Evolutionary conservation across 1,139 yeast genomes (phyloP).

Genomic region (Suhomyces terraborum): DNA sequence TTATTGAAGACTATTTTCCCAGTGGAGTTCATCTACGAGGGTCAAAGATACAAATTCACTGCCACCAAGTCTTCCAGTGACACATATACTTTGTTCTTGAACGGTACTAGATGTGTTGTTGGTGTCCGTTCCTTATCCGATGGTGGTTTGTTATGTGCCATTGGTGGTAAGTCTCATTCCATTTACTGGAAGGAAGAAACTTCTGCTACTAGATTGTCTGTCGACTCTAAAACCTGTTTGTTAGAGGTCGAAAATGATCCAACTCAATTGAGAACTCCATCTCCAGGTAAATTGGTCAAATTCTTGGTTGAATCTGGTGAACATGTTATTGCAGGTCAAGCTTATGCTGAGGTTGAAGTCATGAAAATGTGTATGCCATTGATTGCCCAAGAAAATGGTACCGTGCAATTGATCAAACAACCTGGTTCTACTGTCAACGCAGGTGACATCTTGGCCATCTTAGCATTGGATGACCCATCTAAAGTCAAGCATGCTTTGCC

Average conservation of each 20-base stretch:
- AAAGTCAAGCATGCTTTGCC: conserved; percentile 97
- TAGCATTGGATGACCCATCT: conserved; percentile 93
- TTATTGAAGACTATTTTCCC: conserved; percentile 85
- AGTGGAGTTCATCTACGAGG: conserved; percentile 93
- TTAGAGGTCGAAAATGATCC: conserved; percentile 96
- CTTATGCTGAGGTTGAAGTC: conserved; percentile 97
- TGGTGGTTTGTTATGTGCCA: conserved; percentile 86
- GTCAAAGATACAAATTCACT: conserved; percentile 88
- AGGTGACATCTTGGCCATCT: conserved; percentile 94
- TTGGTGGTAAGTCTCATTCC: conserved; percentile 92
- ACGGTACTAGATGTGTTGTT: conserved; percentile 87
- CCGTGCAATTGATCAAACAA: conserved; percentile 88
- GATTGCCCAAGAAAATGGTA: conserved; percentile 90
- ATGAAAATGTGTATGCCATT: conserved; percentile 98
- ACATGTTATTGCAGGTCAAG: conserved; percentile 86
- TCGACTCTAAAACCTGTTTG: conserved; percentile 91
- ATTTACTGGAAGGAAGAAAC: conserved; percentile 98
- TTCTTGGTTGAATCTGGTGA: conserved; percentile 95
- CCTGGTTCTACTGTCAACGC: conserved; percentile 98
- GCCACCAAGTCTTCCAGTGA: conserved; percentile 90
- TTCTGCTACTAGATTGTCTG: conserved; percentile 92
- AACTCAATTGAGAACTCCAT: conserved; percentile 96
- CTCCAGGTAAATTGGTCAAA: conserved; percentile 96
- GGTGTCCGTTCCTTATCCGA: conserved; percentile 87
- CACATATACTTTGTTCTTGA: conserved; percentile 82